Conservation (phyloP, 169 alveolate species). For the Cryptosporidium canis region DNA sequence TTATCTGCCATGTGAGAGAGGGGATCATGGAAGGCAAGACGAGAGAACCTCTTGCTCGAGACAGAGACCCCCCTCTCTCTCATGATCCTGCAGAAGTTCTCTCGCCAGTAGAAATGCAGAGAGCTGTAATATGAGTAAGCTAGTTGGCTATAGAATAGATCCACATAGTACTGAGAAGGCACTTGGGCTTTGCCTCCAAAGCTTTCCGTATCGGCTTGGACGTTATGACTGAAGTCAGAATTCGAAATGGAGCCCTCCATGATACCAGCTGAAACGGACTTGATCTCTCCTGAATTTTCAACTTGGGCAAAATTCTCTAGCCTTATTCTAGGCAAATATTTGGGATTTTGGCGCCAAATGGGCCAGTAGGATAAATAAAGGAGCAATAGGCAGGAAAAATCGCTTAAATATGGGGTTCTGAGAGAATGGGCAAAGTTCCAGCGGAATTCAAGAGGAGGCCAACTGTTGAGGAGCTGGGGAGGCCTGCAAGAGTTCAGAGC, state of each 20-base stretch:
- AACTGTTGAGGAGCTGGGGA: slow-evolving; percentile 19
- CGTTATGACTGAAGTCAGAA: background rate
- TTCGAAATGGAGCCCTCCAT: background rate
- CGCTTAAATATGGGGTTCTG: background rate
- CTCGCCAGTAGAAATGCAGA: slow-evolving; percentile 14
- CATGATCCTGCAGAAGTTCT: background rate
- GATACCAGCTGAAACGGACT: background rate
- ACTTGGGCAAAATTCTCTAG: background rate
- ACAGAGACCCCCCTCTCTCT: background rate
- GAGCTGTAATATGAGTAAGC: slow-evolving; percentile 62
- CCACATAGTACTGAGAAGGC: slow-evolving; percentile 65
- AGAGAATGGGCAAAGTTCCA: background rate
- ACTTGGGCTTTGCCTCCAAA: background rate
- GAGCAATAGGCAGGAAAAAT: background rate
- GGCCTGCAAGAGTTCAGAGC: slow-evolving; percentile 72
- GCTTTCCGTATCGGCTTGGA: background rate
- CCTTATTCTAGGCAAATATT: background rate
- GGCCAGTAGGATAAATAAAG: background rate
- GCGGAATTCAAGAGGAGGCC: slow-evolving; percentile 23
- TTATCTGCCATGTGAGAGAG: background rate
- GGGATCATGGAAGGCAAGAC: background rate
- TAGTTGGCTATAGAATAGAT: slow-evolving; percentile 59
- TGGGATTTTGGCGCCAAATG: background rate
- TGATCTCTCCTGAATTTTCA: background rate
- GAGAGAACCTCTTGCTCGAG: background rate